Evolutionary conservation across 306 rosid genomes (phyloP).

Genomic region (Urtica urens): DNA sequence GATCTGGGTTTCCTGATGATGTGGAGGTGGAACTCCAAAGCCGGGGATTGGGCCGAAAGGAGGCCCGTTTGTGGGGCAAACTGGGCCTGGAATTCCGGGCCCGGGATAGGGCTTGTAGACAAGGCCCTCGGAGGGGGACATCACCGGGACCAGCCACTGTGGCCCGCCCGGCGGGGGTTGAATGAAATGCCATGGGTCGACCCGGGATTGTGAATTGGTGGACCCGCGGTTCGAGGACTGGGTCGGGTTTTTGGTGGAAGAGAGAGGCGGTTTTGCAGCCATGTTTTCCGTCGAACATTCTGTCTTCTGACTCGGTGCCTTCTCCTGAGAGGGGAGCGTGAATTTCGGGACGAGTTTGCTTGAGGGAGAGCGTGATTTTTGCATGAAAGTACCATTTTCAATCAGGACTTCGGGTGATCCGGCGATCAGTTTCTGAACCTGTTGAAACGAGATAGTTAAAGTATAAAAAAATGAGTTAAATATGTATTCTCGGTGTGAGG

Average conservation of each 20-base stretch:
- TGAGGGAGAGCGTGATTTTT: constrained; percentile 40
- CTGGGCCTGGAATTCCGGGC: constrained; percentile 51
- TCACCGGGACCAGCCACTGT: constrained; percentile 79
- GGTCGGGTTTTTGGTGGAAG: constrained; percentile 38
- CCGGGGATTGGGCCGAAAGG: constrained; percentile 44
- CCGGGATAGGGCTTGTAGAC: constrained; percentile 80
- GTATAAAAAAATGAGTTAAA: neutral
- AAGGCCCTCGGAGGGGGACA: constrained; percentile 91
- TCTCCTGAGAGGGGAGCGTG: constrained; percentile 48
- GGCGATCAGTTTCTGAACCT: constrained; percentile 92
- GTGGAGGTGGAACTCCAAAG: constrained; percentile 34
- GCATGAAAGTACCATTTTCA: constrained; percentile 53
- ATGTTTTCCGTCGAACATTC: constrained; percentile 87
- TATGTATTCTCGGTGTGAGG: too few species aligned
- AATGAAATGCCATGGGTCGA: constrained; percentile 58
- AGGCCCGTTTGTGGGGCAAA: constrained; percentile 57
- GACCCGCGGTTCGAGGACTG: constrained; percentile 44
- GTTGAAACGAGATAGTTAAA: constrained; percentile 19
- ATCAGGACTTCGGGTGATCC: constrained; percentile 70
- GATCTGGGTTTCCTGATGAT: constrained; percentile 44
- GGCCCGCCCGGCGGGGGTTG: constrained; percentile 66
- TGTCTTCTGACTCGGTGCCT: constrained; percentile 40
- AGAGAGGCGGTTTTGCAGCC: constrained; percentile 51
- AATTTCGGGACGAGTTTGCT: constrained; percentile 44
- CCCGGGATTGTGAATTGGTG: constrained; percentile 37